These are phyloP conservation scores for Kluyveromyces dobzhanskii DNA, from an alignment of 805 yeast species.

Conservation along the genomic window DNA sequence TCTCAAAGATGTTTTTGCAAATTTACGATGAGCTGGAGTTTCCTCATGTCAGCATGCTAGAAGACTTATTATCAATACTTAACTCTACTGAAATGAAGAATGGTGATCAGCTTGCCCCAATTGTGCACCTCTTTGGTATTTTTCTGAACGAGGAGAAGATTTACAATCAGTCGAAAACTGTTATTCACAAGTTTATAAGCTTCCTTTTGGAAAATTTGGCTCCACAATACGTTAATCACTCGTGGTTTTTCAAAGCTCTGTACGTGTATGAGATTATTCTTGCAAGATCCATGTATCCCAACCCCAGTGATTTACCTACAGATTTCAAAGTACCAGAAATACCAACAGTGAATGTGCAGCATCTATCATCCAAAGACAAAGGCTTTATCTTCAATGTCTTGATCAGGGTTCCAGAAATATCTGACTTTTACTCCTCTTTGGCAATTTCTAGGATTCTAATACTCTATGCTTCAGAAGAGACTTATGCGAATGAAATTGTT, in stretches of 20 bases:
- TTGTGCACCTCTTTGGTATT: conserved; percentile 36
- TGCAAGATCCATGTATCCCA: conserved; percentile 44
- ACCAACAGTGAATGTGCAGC: conserved; percentile 15
- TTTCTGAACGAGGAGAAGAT: conserved; percentile 34
- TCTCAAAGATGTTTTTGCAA: conserved; percentile 35
- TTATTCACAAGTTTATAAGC: conserved; percentile 30
- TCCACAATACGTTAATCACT: conserved; percentile 33
- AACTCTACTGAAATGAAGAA: conserved; percentile 30
- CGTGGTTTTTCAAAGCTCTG: conserved; percentile 56
- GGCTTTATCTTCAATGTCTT: conserved; percentile 37
- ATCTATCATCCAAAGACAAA: conserved; percentile 16
- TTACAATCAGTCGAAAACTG: conserved; percentile 28
- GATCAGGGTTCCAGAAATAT: conserved; percentile 33
- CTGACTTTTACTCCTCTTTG: conserved; percentile 40
- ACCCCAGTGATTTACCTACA: conserved; percentile 28
- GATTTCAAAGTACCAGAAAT: conserved; percentile 15
- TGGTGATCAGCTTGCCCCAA: conserved; percentile 29
- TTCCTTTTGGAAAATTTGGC: conserved; percentile 32
- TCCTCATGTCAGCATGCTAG: conserved; percentile 30
- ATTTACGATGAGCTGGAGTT: conserved; percentile 28
- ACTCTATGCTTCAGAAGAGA: conserved; percentile 41
- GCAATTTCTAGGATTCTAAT: conserved; percentile 49
- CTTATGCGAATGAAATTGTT: conserved; percentile 34
- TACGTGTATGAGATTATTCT: conserved; percentile 47
- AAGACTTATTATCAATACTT: conserved; percentile 32